phyloP scores from a whole-genome alignment of 2,329 filamentous ascomycete species.

The Helotiales sp. region DNA sequence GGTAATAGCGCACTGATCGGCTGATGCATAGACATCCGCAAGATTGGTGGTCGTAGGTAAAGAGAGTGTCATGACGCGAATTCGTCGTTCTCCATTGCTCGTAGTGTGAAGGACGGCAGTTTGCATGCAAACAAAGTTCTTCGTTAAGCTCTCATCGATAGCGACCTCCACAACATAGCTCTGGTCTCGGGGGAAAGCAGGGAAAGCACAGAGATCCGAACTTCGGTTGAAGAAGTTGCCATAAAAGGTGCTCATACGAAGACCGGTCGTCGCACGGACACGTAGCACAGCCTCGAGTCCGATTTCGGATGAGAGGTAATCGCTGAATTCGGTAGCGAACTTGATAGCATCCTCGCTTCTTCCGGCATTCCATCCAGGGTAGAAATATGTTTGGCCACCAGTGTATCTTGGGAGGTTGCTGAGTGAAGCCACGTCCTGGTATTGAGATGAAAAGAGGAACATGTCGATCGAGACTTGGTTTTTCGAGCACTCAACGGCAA shows the following conservation, averaged over 20 bases:
- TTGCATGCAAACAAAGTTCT: conserved; percentile 91
- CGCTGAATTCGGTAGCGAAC: conserved; percentile 94
- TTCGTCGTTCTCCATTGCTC: conserved; percentile 94
- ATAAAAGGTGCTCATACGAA: conserved; percentile 98
- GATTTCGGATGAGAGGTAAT: conserved; percentile 96
- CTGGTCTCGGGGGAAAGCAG: conserved; percentile 95
- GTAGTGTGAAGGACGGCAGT: conserved; percentile 96
- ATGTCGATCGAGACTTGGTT: conserved; percentile 98
- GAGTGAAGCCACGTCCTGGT: conserved; percentile 95
- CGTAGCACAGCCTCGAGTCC: conserved; percentile 94
- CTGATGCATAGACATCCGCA: conserved; percentile 90
- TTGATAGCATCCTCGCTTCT: conserved; percentile 95
- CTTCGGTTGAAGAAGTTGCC: conserved; percentile 99
- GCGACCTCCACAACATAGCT: conserved; percentile 98
- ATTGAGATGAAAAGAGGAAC: conserved; percentile 95
- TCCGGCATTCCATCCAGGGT: conserved; percentile 93
- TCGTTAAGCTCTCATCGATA: conserved; percentile 92
- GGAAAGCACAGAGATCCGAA: conserved; percentile 96
- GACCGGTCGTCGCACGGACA: conserved; percentile 90
- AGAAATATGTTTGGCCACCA: conserved; percentile 97
- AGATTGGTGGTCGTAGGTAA: conserved; percentile 91
- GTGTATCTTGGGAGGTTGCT: conserved; percentile 96
- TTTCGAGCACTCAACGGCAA: conserved; percentile 98
- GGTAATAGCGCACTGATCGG: conserved; percentile 91
- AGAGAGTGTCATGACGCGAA: conserved; percentile 90